These are phyloP conservation scores for Cymbopogon flexuosus DNA, from an alignment of 202 grass and related monocot genomes.

Conservation along the genomic window DNA sequence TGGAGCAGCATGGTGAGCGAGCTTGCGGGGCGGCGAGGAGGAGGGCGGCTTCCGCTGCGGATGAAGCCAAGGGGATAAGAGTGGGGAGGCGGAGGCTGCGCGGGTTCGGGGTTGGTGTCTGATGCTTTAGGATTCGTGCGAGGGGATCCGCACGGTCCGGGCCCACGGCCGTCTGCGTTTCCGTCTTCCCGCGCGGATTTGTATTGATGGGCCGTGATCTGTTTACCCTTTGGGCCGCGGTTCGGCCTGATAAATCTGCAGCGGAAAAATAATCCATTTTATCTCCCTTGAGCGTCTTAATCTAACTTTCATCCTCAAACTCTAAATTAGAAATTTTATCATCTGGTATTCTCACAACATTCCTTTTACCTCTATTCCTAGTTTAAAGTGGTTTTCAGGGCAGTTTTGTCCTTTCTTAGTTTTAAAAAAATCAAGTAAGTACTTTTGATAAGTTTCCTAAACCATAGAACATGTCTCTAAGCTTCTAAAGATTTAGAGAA, in stretches of 20 bases:
- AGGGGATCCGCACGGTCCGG: background rate
- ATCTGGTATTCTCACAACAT: background rate
- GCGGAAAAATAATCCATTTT: background rate
- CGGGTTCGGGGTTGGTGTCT: background rate
- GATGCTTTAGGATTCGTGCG: constrained; percentile 32
- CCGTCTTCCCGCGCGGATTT: constrained; percentile 49
- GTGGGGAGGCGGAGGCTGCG: background rate
- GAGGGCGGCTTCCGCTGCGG: background rate
- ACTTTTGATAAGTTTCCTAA: background rate
- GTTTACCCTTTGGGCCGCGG: background rate
- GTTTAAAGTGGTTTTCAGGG: background rate
- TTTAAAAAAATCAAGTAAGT: background rate
- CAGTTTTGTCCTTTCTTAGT: background rate
- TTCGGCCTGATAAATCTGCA: background rate
- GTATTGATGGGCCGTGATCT: constrained; percentile 38
- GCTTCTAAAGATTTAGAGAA: background rate
- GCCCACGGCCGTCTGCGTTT: background rate
- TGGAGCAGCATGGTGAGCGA: constrained; percentile 45
- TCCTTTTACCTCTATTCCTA: background rate
- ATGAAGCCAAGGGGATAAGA: constrained; percentile 38
- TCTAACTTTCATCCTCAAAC: background rate
- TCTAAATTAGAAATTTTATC: background rate
- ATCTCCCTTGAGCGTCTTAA: background rate
- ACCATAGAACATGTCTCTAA: background rate
- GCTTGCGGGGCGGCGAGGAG: constrained; percentile 10